These are phyloP conservation scores for Neoscytalidium dimidiatum DNA, from an alignment of 2,329 filamentous ascomycete species.

Conservation along the genomic window DNA sequence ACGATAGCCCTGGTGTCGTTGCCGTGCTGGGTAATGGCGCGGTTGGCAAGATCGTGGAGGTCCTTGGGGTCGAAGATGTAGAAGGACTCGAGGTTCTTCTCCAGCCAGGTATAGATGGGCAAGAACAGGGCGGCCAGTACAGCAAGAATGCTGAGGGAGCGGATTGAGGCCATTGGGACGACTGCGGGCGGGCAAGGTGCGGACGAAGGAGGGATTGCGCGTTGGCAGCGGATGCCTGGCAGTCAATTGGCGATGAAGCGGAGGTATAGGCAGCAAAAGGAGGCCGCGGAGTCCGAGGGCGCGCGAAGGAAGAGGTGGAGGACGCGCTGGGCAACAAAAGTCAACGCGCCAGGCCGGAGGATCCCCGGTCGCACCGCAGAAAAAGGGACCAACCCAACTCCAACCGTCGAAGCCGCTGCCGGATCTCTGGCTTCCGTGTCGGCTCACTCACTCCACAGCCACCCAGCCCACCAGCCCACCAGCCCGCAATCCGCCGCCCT, in stretches of 20 bases:
- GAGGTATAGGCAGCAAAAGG: not conserved
- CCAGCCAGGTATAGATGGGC: slow-evolving; percentile 16
- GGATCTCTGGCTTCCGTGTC: not conserved
- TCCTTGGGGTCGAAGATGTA: slow-evolving; percentile 74
- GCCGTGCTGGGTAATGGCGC: slow-evolving; percentile 68
- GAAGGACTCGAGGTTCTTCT: slow-evolving; percentile 44
- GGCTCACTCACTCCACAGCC: not conserved
- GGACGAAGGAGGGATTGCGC: not conserved
- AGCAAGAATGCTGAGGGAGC: slow-evolving; percentile 12
- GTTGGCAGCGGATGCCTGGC: not conserved
- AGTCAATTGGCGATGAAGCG: not conserved
- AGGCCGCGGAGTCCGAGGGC: not conserved
- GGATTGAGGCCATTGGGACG: slow-evolving; percentile 1
- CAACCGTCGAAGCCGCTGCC: not conserved
- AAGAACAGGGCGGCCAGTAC: slow-evolving; percentile 9
- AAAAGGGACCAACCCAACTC: not conserved
- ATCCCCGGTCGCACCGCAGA: not conserved
- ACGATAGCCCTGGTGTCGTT: slow-evolving; percentile 74
- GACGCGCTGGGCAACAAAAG: not conserved
- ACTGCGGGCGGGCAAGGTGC: not conserved
- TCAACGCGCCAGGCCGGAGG: not conserved
- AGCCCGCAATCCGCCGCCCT: too few species aligned
- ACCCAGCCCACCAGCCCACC: too few species aligned
- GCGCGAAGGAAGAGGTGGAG: not conserved
- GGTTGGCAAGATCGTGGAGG: slow-evolving; percentile 67